Percentiles rank a stretch among this genome's conserved stretches.
These are phyloP conservation scores for Tripidium arundinaceum DNA, from an alignment of 202 grass and related monocot species.

Conservation along the genomic window DNA sequence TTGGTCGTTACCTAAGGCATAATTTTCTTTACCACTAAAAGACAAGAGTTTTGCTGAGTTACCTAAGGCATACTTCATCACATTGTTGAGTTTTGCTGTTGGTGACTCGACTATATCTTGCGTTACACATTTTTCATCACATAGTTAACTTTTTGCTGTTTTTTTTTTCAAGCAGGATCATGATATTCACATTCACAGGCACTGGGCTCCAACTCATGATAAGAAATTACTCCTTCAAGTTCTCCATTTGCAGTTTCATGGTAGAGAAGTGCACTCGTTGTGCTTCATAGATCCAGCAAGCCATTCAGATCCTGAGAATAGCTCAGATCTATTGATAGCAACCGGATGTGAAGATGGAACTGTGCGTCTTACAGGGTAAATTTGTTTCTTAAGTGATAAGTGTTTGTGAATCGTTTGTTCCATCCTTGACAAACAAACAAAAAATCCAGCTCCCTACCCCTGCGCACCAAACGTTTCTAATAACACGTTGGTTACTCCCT, in stretches of 20 bases:
- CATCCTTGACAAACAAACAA: no score
- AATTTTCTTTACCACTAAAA: neutral
- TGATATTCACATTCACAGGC: conserved; percentile 66
- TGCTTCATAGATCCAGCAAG: conserved; percentile 58
- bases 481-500: no score
- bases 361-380: conserved; percentile 78
- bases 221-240: conserved; percentile 64
- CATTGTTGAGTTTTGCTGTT: neutral
- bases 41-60: no score
- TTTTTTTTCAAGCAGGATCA: conserved; percentile 56
- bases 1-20: neutral
- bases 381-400: conserved; percentile 12
- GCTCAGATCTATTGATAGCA: conserved; percentile 51
- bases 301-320: conserved; percentile 29
- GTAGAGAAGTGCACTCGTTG: conserved; percentile 89
- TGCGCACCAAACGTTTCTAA: no score
- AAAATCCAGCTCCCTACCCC: no score
- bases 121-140: conserved; percentile 14
- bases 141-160: conserved; percentile 12
- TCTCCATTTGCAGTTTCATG: conserved; percentile 89
- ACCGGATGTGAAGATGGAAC: conserved; percentile 96
- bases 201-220: conserved; percentile 54
- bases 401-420: neutral
- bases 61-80: neutral
- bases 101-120: neutral